These are phyloP conservation scores for Yamadazyma membranifaciens DNA, from an alignment of 1,139 yeast genomes.

Conservation along the genomic window DNA sequence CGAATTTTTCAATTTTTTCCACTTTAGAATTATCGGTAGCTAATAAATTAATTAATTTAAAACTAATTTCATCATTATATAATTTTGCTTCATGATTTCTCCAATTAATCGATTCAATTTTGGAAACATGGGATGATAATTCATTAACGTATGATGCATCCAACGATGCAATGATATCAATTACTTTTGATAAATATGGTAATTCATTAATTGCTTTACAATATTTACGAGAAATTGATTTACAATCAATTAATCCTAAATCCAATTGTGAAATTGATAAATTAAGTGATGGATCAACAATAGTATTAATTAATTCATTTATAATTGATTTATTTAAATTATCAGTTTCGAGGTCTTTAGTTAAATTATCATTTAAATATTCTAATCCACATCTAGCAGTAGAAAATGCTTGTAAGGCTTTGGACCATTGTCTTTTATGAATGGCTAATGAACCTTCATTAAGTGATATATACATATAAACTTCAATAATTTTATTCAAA, in stretches of 20 bases:
- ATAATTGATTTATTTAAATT: constrained; percentile 41
- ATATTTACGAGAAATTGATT: constrained; percentile 45
- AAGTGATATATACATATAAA: constrained; percentile 58
- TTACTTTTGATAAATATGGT: constrained; percentile 34
- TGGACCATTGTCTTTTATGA: constrained; percentile 57
- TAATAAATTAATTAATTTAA: constrained; percentile 47
- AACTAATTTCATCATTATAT: constrained; percentile 71
- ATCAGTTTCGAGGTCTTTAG: constrained; percentile 17
- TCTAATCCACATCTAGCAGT: constrained; percentile 63
- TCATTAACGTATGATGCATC: constrained; percentile 45
- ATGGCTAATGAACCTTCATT: constrained; percentile 60
- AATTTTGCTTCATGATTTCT: constrained; percentile 69
- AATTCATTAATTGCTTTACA: constrained; percentile 27
- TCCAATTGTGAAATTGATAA: constrained; percentile 52
- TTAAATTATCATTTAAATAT: constrained; percentile 32
- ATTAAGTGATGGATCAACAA: constrained; percentile 69
- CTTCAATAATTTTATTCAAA: constrained; percentile 46
- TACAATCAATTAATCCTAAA: constrained; percentile 34
- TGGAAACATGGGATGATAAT: constrained; percentile 24
- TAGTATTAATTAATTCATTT: constrained; percentile 54
- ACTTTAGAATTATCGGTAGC: constrained; percentile 19
- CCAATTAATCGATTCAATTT: constrained; percentile 56
- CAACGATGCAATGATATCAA: constrained; percentile 35
- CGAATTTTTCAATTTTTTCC: constrained; percentile 28
- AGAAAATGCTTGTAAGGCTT: constrained; percentile 53